Evolutionary conservation across 441 rosid genomes (phyloP), one percentile per base, ranked within the genome.

Genomic region (Adansonia grandidieri): DNA sequence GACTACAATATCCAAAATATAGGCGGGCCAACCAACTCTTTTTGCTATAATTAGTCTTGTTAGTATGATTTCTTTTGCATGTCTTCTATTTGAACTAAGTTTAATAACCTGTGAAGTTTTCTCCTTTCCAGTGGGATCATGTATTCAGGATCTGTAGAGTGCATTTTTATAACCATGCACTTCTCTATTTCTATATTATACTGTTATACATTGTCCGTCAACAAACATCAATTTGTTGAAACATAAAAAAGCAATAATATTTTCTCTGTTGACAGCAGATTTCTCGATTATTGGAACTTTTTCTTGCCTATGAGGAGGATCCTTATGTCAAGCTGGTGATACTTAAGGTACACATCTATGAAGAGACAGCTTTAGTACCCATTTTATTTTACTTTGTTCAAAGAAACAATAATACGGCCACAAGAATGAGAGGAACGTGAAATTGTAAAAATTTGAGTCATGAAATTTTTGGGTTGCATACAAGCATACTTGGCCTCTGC

Each of bases 221-320:
- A 53, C 13, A 8, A 56, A 54, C 50, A 37, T 37, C 15, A 56
- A 72, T 54, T 73, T 2, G 6, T 40, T 57, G 45, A 17, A 63
- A 32, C 17, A 32, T 50, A 50, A 62, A 47, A 37, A 1, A 48
- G 32, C 5, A 48, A 22, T 45, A 1, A 69, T 47, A 4, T 9
- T 24, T 32, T 71, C 56, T 37, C 50, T 61, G 32, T 48, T 22
- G 17, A 61, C 0, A 57, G 19, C 45, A 78, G 80, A 42, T 78
- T 61, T 78, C 76, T 60, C 63, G 40, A 9, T 50, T 78, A 19
- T 71, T 47, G 19, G 76, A 78, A 17, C 70, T 69, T 70, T 78
- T 78, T 45, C 58, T 78, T 70, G 80, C 76, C 47, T 71, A 71
- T 19, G 80, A 78, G 80, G 69, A 70, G 20, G 76, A 71, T 61